These are phyloP conservation scores for Alternaria sp. DNA, from an alignment of 2,329 filamentous ascomycete genomes.

Conservation along the genomic window DNA sequence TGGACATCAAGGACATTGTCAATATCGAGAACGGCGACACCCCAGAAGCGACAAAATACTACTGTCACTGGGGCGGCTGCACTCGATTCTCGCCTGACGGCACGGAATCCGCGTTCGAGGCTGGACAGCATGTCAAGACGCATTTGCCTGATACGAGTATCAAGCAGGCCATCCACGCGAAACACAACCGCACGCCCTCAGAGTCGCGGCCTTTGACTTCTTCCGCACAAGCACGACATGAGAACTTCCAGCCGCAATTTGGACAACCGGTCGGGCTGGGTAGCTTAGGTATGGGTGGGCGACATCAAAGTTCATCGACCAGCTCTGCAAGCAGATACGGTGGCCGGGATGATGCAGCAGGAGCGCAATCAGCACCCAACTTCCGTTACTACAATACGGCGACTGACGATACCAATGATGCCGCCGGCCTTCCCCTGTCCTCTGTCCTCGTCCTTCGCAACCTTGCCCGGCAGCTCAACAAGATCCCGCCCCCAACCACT, in stretches of 20 bases:
- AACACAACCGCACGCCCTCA: slow-evolving; percentile 56
- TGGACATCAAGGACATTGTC: slow-evolving; percentile 31
- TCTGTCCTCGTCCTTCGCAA: slow-evolving; percentile 80
- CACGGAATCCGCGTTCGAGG: slow-evolving; percentile 52
- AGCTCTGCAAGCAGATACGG: slow-evolving; percentile 29
- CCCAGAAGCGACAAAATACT: slow-evolving; percentile 54
- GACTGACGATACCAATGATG: slow-evolving; percentile 60
- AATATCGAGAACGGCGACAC: slow-evolving; percentile 51
- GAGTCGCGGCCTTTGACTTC: slow-evolving; percentile 36
- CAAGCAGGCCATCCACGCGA: slow-evolving; percentile 48
- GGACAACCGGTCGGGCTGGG: slow-evolving; percentile 38
- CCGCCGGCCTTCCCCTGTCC: slow-evolving; percentile 79
- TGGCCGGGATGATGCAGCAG: slow-evolving; percentile 24
- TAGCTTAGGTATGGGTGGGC: slow-evolving; percentile 35
- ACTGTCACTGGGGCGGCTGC: slow-evolving; percentile 74
- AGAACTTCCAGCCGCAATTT: slow-evolving; percentile 42
- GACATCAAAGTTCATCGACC: slow-evolving; percentile 20
- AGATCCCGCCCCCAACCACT: slow-evolving; percentile 39
- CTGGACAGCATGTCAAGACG: slow-evolving; percentile 71
- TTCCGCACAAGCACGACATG: slow-evolving; percentile 35
- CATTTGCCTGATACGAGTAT: slow-evolving; percentile 63
- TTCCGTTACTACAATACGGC: slow-evolving; percentile 55
- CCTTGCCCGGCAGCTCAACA: slow-evolving; percentile 63
- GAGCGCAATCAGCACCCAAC: slow-evolving; percentile 31
- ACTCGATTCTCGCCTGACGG: slow-evolving; percentile 57